Base-by-base conservation (phyloP, 805 yeast genomes). In the Candida silvicultrix region DNA sequence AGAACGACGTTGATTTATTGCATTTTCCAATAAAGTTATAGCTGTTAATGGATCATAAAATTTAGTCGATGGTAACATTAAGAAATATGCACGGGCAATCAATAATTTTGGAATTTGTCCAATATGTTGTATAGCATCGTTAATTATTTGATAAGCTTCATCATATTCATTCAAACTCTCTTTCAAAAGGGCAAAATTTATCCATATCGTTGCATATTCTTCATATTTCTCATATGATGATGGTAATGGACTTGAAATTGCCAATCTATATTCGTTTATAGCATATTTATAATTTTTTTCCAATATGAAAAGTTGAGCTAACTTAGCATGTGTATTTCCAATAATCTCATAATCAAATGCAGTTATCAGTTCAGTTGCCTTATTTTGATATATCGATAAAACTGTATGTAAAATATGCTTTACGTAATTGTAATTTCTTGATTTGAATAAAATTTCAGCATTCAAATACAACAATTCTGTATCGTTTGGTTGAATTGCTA, bases 271-370 rank as follows among this genome's bases (percentile, higher is more conserved):
- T 55, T 80, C 84, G 9, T 67, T 59, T 10, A 72, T 68, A n/a
- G 79, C 75, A 41, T 64, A 53, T 45, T 77, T 80, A 35, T 71
- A 64, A 52, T 78, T 71, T 16, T 75, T 75, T 23, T 77, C 76
- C 8, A 73, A 67, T 1, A 75, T 71, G 2, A 78, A 76, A n/a
- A 80, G 64, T 5, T 75, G 74, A 0, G 82, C 83, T 41, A 80
- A 62, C 52, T 78, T 81, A 4, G 77, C 71, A 60, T 78, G 83
- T 3, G 75, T 73, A 15, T 73, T 66, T 45, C 81, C 65, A 0
- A 78, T 74, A 2, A 75, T 66, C 44, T 74, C 75, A n/a, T 74
- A 58, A 40, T 72, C 77, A 14, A 16, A 18, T 5, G 58, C 57
- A 2, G 55, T 37, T 7, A 60, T 47, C 42, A 67, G 55, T 39